Evolutionary conservation across 192 early-diverging fungal species (phyloP), one percentile per base, ranked within the genome.

Genomic region (Coemansia reversa): DNA sequence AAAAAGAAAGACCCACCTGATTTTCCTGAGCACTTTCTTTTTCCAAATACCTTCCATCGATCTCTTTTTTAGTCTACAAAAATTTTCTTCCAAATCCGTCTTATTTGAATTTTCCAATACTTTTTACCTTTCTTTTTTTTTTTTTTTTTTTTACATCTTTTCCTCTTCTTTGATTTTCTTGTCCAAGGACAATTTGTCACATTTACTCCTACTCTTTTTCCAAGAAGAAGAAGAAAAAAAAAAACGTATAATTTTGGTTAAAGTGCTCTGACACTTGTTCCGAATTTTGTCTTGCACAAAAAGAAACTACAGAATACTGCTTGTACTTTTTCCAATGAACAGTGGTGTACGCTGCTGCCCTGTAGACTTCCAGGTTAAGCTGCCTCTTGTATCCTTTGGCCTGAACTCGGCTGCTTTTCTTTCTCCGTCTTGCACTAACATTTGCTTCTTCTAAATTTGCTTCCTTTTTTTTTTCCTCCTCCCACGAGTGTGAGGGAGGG

Each of bases 401-500:
- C 76, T 54, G 64, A 69, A 79, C 76, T 72, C 76, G 51, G 61
- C 50, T 56, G 66, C 70, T 47, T 79, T 79, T 62, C 67, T 79
- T 51, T 79, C 76, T 32, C 76, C 76, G 50, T 70, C 32, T 51
- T 63, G 60, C 60, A 70, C 55, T 20, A 74, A 74, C 55, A 57
- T 61, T 65, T 29, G 58, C 58, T 30, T 7, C 47, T 45, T 62
- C 55, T 56, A 32, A 53, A 35, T 35, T 7, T 7, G 27, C 50
- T 5, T 1, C 20, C 7, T 24, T 23, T 24, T 18, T 0, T 32
- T 23, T 8, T 55, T 11, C 33, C 11, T 12, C 33, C 33, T 35
- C 33, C 33, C 33, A 35, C 27, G 1, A 35, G 33, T 35, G 33
- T 35, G 33, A 35, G 33, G 33, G 33, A 11, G 11, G 33, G 33